Conservation (phyloP, 805 yeast genomes). For the Candida bentonensis region DNA sequence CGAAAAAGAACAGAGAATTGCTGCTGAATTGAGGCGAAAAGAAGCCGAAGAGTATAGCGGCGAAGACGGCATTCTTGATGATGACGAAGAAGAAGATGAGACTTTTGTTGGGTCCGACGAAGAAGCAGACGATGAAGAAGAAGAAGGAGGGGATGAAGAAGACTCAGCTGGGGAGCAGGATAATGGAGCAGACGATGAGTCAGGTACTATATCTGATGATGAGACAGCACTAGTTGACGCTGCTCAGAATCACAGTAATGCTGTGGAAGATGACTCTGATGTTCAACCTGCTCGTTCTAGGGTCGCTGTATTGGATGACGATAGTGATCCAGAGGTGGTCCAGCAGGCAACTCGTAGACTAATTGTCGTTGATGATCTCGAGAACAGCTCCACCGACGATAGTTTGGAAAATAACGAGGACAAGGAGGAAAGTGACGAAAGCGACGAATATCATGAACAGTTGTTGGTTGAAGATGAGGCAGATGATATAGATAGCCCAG, state of each 20-base stretch:
- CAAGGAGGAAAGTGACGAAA: no score
- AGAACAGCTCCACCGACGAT: no score
- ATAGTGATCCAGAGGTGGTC: neutral
- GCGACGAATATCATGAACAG: no score
- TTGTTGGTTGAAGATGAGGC: no score
- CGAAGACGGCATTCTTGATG: conserved; percentile 3
- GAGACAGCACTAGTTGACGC: neutral
- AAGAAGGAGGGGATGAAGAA: neutral
- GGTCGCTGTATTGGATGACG: neutral
- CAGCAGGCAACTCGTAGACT: no score
- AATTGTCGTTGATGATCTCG: no score
- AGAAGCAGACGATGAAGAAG: conserved; percentile 5
- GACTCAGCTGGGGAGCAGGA: neutral
- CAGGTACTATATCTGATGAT: no score
- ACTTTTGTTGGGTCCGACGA: conserved; percentile 5
- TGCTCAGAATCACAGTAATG: neutral
- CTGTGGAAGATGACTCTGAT: neutral
- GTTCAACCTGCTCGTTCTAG: neutral
- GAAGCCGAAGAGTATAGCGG: conserved; percentile 3
- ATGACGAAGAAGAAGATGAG: conserved; percentile 3
- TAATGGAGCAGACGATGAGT: neutral
- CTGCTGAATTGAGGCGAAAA: conserved; percentile 6
- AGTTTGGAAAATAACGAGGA: no score
- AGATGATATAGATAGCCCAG: no score
- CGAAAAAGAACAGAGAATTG: conserved; percentile 9